These are phyloP conservation scores for Nothophytophthora sp. DNA, from an alignment of 352 stramenopile genomes.

Conservation along the genomic window DNA sequence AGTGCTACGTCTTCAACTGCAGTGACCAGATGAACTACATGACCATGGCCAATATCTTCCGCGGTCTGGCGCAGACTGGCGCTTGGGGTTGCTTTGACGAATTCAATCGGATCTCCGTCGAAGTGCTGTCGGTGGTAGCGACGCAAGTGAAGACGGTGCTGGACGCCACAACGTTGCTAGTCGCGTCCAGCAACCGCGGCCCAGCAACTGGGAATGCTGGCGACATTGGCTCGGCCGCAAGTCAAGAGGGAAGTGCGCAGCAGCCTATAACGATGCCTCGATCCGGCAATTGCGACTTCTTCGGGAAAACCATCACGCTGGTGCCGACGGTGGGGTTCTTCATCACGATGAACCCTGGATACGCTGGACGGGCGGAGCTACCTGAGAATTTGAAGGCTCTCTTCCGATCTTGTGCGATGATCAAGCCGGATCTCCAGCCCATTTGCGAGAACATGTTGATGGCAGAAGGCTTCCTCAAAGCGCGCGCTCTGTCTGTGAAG, in stretches of 20 bases:
- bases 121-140: constrained; percentile 95
- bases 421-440: constrained; percentile 88
- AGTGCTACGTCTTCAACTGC: constrained; percentile 90
- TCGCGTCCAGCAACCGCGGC: constrained; percentile 22
- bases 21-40: constrained; percentile 95
- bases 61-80: constrained; percentile 92
- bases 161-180: constrained; percentile 64
- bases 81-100: constrained; percentile 97
- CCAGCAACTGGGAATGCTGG: constrained; percentile 1
- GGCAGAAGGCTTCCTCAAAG: constrained; percentile 92
- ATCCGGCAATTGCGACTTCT: constrained; percentile 86
- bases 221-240: constrained; percentile 11
- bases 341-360: constrained; percentile 96
- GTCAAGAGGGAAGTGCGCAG: constrained; percentile 20
- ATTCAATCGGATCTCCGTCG: constrained; percentile 97
- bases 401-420: constrained; percentile 93
- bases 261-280: constrained; percentile 36
- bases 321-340: constrained; percentile 90
- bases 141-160: constrained; percentile 98
- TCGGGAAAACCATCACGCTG: constrained; percentile 85
- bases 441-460: constrained; percentile 97
- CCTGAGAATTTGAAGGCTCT: constrained; percentile 94
- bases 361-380: constrained; percentile 89
- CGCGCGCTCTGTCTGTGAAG: constrained; percentile 79
- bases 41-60: constrained; percentile 97